These are phyloP conservation scores for Guyanaporus albipodus DNA, from an alignment of 768 basidiomycete genomes.

Conservation along the genomic window DNA sequence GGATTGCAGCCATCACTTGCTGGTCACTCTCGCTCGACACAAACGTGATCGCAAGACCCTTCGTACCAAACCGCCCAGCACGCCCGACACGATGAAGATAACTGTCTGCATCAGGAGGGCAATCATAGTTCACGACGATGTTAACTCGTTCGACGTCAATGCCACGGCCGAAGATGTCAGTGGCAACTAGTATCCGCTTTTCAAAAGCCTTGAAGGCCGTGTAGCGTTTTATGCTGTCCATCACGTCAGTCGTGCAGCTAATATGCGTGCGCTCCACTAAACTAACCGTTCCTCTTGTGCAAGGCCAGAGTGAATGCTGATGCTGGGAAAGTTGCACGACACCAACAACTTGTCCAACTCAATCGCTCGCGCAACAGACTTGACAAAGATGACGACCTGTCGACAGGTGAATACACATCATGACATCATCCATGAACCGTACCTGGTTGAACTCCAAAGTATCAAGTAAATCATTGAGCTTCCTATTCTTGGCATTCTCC, in stretches of 20 bases:
- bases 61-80: conserved; percentile 98
- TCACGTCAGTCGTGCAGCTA: conserved; percentile 3
- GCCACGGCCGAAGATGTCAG: conserved; percentile 98
- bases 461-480: conserved; percentile 92
- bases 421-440: conserved; percentile 1
- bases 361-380: conserved; percentile 94
- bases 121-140: conserved; percentile 99
- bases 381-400: conserved; percentile 99
- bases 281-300: conserved; percentile 93
- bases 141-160: conserved; percentile 99
- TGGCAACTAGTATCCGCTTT: conserved; percentile 97
- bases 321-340: conserved; percentile 98
- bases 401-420: conserved; percentile 1
- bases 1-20: conserved; percentile 92
- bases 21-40: conserved; percentile 90
- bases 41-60: conserved; percentile 97
- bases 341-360: conserved; percentile 94
- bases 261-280: background rate
- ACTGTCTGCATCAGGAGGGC: conserved; percentile 94
- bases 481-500: conserved; percentile 93
- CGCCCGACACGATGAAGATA: conserved; percentile 99
- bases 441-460: conserved; percentile 98
- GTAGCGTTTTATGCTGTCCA: conserved; percentile 81
- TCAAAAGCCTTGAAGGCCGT: conserved; percentile 99
- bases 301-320: conserved; percentile 93